Base-by-base conservation (phyloP, 768 basidiomycete species). In the Leucogyrophana mollusca region DNA sequence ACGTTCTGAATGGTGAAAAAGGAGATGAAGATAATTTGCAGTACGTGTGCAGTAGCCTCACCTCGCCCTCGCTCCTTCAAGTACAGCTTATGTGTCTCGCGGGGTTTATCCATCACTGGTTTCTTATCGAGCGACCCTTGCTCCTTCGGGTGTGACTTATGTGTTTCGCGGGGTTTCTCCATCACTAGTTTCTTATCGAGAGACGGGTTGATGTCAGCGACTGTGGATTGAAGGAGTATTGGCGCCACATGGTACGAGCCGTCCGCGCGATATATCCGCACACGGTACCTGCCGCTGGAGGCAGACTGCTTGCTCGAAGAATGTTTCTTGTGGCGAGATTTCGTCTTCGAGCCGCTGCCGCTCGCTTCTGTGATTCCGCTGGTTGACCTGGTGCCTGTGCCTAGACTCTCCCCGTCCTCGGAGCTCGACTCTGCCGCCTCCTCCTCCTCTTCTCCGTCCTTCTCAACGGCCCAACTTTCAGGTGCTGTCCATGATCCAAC, bases 241-340 rank as follows among this genome's bases (percentile, higher is more conserved):
- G 76, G 71, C 20, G 88, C 77, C 46, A 88, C 78, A 47, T 88
- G 84, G 60, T 83, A 90, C 8, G 80, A 77, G 37, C 79, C 79
- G 56, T 89, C 84, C 38, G 79, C 77, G 14, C 85, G 78, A 59
- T 91, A 88, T 47, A 96, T 84, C 36, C 92, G 81, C 47, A 95
- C 80, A 49, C 71, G 75, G 55, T 81, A 44, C 32, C 64, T 65
- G 30, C 44, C 50, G 2, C 52, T 51, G 21, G 54, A 51, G 1
- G 63, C 53, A 3, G 47, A 2, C 4, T 45, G 47, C 37, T 45
- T 62, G 32, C 51, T 57, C 3, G 59, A 10, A 42, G 50, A 43
- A 25, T 58, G 54, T 0, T 51, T 58, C 49, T 65, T 62, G 34
- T 52, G 61, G 38, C 58, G 62, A 23, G 46, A 54, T 34, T 54